Base-by-base conservation (phyloP, 2,329 filamentous ascomycete genomes). In the Lecanosticta acicola region DNA sequence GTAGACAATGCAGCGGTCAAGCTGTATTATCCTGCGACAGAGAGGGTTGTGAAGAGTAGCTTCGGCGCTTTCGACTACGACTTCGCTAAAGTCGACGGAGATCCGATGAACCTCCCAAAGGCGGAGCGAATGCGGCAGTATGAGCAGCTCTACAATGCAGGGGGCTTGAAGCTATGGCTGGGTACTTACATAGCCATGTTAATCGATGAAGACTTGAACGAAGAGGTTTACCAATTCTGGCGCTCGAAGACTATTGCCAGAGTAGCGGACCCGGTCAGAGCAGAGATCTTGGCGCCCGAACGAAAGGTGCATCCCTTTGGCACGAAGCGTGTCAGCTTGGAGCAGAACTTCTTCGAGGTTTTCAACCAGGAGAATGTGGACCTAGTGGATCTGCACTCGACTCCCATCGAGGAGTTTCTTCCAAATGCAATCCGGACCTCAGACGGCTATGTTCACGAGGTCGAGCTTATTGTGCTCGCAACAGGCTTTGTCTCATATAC, bases 41-140 rank as follows among this genome's bases (percentile, higher is more conserved):
- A 79, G 49, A 73, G 81, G 54, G 54, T 59, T 20, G 53, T 49
- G 2, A 50, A 55, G 34, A 53, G 44, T 39, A 60, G 56, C 7
- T 82, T 80, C 53, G 73, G 69, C 0, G 80, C 80, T 1, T 80
- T 84, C 58, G 62, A 69, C 1, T 83, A 78, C 53, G 74, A 77
- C 52, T 77, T 71, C 75, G 55, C 74, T n/a, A n/a, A n/a, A n/a
- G n/a, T n/a, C n/a, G n/a, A n/a, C n/a, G n/a, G n/a, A n/a, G n/a
- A 61, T 14, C 76, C 63, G 55, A 55, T 43, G 57, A 62, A 42
- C 58, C 56, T 13, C 59, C 77, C 37, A 76, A 80, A 41, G 77
- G 74, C 75, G 40, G 68, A 77, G 41, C 71, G 76, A 0, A 68
- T 74, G 53, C 68, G 67, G 1, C 65, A 73, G 49, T 60, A 51